Evolutionary conservation across 805 yeast genomes (phyloP).

Genomic region (Nakazawaea peltata): DNA sequence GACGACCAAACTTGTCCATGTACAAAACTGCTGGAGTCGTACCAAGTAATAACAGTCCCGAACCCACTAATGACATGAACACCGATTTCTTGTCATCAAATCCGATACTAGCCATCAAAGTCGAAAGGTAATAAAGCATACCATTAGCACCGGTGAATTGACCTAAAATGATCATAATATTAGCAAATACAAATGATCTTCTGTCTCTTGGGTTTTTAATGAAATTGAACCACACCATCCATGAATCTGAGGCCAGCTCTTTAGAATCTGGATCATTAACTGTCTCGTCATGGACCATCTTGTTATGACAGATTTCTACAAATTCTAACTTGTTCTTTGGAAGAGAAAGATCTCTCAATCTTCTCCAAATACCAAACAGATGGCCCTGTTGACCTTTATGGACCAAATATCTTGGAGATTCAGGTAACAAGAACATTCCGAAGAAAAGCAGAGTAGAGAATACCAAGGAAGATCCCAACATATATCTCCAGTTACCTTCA

Average conservation of each 20-base stretch:
- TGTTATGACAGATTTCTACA: slow-evolving; percentile 47
- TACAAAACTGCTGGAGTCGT: slow-evolving; percentile 57
- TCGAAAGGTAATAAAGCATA: slow-evolving; percentile 56
- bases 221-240: slow-evolving; percentile 37
- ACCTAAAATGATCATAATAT: slow-evolving; percentile 50
- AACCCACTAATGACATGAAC: slow-evolving; percentile 64
- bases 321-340: slow-evolving; percentile 41
- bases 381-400: slow-evolving; percentile 43
- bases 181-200: slow-evolving; percentile 51
- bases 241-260: too few species aligned
- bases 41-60: slow-evolving; percentile 54
- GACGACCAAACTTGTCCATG: slow-evolving; percentile 51
- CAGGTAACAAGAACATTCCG: slow-evolving; percentile 50
- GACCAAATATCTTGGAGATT: slow-evolving; percentile 52
- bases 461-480: slow-evolving; percentile 56
- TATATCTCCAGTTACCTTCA: slow-evolving; percentile 54
- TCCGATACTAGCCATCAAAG: slow-evolving; percentile 47
- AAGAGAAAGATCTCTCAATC: slow-evolving; percentile 39
- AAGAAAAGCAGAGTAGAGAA: slow-evolving; percentile 45
- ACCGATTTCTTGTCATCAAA: slow-evolving; percentile 45
- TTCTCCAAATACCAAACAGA: slow-evolving; percentile 48
- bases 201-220: slow-evolving; percentile 49
- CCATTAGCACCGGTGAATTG: slow-evolving; percentile 67
- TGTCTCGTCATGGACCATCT: slow-evolving; percentile 28
- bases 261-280: too few species aligned